Base-by-base conservation (phyloP, 2,329 filamentous ascomycete species). In the Balansia obtecta region DNA sequence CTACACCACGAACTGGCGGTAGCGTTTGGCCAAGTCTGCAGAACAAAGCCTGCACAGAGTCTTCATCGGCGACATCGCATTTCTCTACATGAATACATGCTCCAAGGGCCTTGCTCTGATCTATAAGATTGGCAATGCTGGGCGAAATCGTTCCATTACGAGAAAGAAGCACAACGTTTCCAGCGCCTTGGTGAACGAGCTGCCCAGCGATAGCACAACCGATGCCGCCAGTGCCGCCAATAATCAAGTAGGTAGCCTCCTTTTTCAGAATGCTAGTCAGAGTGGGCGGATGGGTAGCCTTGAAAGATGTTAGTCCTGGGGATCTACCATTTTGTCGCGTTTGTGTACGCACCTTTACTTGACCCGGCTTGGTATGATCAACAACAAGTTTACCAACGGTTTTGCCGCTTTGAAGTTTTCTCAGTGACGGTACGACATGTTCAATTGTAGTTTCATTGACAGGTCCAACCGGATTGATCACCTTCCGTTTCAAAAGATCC, bases 181-280 rank as follows among this genome's bases (percentile, higher is more conserved):
- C 64, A 8, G 74, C 75, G 3, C 75, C 75, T 15, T 69, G 68
- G 38, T 62, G 61, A 5, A 71, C 64, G 71, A 78, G 73, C 67
- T 72, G 71, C 6, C 65, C 65, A 8, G 72, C 63, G 58, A 78
- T 70, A 52, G 70, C 72, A 37, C 71, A 64, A 10, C 74, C 74
- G 10, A 78, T 63, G 18, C 73, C 74, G 34, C 74, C 74, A 0
- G 72, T 73, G 27, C 74, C 72, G 16, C 75, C 74, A 27, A 76
- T 68, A 40, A 77, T 65, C 46, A 77, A 61, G 56, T 77, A 77
- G 1, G 72, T 71, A 3, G 67, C 71, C 51, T 75, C 65, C 1
- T 57, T 52, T 43, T 64, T 66, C 4, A 75, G 60, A 8, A 4
- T 40, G 3, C 48, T 33, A 20, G 47, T 40, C 9, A n/a, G 8